Percentiles rank a stretch among this genome's conserved stretches.
Conservation (phyloP, 2,329 filamentous ascomycete genomes). For the Botrytis paeoniae region DNA sequence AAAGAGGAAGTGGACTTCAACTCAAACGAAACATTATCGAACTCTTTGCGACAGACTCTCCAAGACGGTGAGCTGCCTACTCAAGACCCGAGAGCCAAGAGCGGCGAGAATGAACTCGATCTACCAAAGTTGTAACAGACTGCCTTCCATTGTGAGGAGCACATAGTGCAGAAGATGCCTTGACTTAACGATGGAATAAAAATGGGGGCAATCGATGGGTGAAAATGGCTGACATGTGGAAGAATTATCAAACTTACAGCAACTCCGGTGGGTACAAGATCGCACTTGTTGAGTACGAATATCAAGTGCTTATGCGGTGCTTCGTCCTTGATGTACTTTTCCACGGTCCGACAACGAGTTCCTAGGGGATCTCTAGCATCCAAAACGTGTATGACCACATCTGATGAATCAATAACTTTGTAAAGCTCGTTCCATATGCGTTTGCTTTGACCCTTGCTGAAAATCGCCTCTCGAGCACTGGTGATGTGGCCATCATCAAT, state of each 20-base stretch:
- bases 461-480: constrained; percentile 78
- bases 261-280: constrained; percentile 86
- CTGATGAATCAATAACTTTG: constrained; percentile 92
- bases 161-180: constrained; percentile 65
- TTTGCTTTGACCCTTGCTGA: constrained; percentile 92
- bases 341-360: constrained; percentile 82
- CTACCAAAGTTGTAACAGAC: constrained; percentile 99
- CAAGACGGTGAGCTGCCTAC: constrained; percentile 86
- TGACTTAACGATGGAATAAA: constrained; percentile 74
- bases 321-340: constrained; percentile 91
- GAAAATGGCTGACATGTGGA: neutral
- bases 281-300: constrained; percentile 87
- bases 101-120: constrained; percentile 70
- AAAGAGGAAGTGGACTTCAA: constrained; percentile 79
- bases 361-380: constrained; percentile 88
- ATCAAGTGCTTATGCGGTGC: constrained; percentile 94
- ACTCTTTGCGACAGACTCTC: constrained; percentile 65
- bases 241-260: constrained; percentile 68
- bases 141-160: constrained; percentile 66
- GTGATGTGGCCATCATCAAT: constrained; percentile 49
- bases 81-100: constrained; percentile 60
- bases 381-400: constrained; percentile 92
- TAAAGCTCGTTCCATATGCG: constrained; percentile 96
- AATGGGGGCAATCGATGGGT: constrained; percentile 20
- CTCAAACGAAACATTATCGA: constrained; percentile 86